A percentile compares a stretch with the other conserved stretches of the same genome.
These are phyloP conservation scores for Paraconiothyrium sp. DNA, from an alignment of 2,329 filamentous ascomycete genomes.

Conservation along the genomic window DNA sequence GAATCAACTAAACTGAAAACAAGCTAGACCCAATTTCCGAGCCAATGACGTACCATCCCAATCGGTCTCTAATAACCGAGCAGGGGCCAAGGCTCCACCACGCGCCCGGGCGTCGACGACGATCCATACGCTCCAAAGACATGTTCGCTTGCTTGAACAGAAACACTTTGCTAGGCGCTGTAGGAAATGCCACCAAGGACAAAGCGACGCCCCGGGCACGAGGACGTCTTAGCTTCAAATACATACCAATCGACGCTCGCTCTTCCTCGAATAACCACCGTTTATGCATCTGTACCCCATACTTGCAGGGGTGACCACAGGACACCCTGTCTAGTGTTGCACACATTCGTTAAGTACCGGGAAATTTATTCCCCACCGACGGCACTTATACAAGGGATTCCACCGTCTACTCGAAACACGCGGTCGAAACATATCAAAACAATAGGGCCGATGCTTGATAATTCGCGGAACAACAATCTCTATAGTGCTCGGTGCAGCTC, in stretches of 20 bases:
- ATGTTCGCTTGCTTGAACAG: not conserved
- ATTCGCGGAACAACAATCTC: constrained; percentile 14
- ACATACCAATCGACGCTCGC: constrained; percentile 2
- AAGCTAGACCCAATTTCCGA: not conserved
- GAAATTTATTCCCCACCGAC: constrained; percentile 16
- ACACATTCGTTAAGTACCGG: not conserved
- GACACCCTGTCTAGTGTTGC: constrained; percentile 6
- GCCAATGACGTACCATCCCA: not conserved
- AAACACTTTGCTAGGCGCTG: not conserved
- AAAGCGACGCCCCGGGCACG: not conserved
- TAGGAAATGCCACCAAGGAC: constrained; percentile 12
- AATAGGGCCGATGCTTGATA: constrained; percentile 3
- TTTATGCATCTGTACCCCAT: constrained; percentile 1
- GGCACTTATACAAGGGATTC: not conserved
- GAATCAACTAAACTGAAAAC: not conserved
- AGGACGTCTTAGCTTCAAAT: not conserved
- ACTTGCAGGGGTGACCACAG: not conserved
- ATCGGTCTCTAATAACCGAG: constrained; percentile 2
- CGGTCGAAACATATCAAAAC: not conserved
- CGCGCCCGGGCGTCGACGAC: not conserved
- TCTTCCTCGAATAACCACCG: not conserved
- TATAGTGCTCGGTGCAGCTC: constrained; percentile 2
- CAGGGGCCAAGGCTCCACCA: not conserved
- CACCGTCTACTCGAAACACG: constrained; percentile 3
- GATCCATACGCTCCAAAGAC: not conserved